Evolutionary conservation across 768 basidiomycete genomes (phyloP).

Genomic region (Infundibulicybe gibba): DNA sequence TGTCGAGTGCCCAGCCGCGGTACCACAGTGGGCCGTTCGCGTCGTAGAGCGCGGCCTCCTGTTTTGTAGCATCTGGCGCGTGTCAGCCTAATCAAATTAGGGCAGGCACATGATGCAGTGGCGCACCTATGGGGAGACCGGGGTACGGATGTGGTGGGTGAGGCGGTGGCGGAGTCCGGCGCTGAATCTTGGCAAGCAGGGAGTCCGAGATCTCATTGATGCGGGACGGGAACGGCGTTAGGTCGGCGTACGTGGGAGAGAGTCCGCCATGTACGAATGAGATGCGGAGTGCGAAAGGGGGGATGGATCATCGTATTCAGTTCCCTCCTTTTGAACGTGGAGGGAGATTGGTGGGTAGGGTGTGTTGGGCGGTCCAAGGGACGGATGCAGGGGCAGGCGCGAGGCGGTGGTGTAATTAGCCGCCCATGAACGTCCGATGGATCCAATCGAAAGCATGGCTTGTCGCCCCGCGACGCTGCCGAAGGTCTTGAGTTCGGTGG

Average conservation of each 20-base stretch:
- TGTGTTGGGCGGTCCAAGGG: constrained; percentile 64
- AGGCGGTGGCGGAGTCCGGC: constrained; percentile 57
- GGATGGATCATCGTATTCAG: constrained; percentile 27
- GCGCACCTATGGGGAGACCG: constrained; percentile 55
- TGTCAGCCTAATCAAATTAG: constrained; percentile 11
- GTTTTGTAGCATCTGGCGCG: constrained; percentile 48
- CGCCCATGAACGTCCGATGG: constrained; percentile 80
- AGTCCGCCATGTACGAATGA: constrained; percentile 96
- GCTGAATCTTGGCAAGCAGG: constrained; percentile 69
- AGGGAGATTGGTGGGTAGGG: constrained; percentile 40
- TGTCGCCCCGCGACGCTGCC: constrained; percentile 70
- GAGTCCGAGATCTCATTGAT: constrained; percentile 77
- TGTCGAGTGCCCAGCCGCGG: constrained; percentile 83
- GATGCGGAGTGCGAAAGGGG: constrained; percentile 75
- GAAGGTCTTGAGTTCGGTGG: constrained; percentile 79
- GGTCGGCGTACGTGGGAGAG: constrained; percentile 66
- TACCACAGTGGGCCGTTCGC: constrained; percentile 91
- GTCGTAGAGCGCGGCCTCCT: constrained; percentile 72
- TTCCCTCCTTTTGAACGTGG: constrained; percentile 12
- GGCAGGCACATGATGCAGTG: background rate
- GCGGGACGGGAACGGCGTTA: constrained; percentile 77
- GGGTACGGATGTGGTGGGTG: constrained; percentile 79
- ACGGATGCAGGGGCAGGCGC: constrained; percentile 76
- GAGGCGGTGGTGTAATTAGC: constrained; percentile 80
- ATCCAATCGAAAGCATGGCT: constrained; percentile 69